A percentile compares a stretch with the other conserved stretches of the same genome.
Evolutionary conservation across 139 green algal genomes (phyloP).

Genomic region (Axilococcus clingmanii): DNA sequence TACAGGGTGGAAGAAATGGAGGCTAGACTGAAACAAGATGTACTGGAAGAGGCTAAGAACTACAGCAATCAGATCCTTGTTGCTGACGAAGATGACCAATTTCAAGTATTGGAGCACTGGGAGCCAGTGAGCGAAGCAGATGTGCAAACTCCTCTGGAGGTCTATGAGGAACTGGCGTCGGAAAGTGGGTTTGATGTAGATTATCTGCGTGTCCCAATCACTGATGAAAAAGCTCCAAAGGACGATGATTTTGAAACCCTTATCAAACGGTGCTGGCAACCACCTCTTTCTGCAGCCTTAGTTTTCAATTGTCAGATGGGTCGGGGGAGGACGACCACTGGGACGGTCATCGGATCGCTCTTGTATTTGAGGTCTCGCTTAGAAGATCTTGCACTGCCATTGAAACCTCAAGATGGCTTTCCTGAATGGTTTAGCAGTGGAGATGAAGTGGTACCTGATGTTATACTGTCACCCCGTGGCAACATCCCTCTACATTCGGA

Average conservation of each 20-base stretch:
- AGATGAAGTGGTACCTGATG: not conserved
- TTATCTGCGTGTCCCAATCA: constrained; percentile 86
- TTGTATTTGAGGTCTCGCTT: constrained; percentile 40
- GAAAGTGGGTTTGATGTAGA: constrained; percentile 63
- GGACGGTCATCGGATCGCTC: constrained; percentile 85
- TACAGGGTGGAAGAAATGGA: constrained; percentile 88
- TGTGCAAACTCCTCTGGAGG: constrained; percentile 85
- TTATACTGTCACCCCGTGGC: not conserved
- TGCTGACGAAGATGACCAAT: constrained; percentile 78
- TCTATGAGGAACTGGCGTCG: constrained; percentile 54
- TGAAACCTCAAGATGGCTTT: constrained; percentile 14
- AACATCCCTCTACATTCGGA: not conserved
- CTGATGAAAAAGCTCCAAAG: constrained; percentile 94
- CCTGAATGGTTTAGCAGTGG: constrained; percentile 25
- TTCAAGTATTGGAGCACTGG: constrained; percentile 62
- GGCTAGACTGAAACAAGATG: constrained; percentile 67
- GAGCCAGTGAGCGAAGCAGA: constrained; percentile 68
- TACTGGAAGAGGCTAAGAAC: constrained; percentile 47
- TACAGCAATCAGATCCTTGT: constrained; percentile 76
- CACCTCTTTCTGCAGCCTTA: constrained; percentile 46
- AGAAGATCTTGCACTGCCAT: constrained; percentile 1
- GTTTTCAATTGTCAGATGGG: constrained; percentile 99
- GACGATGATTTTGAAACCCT: constrained; percentile 53
- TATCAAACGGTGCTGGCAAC: constrained; percentile 50
- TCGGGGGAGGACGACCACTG: constrained; percentile 82